Base-by-base conservation (phyloP, 805 yeast genomes). In the Komagataella ulmi region DNA sequence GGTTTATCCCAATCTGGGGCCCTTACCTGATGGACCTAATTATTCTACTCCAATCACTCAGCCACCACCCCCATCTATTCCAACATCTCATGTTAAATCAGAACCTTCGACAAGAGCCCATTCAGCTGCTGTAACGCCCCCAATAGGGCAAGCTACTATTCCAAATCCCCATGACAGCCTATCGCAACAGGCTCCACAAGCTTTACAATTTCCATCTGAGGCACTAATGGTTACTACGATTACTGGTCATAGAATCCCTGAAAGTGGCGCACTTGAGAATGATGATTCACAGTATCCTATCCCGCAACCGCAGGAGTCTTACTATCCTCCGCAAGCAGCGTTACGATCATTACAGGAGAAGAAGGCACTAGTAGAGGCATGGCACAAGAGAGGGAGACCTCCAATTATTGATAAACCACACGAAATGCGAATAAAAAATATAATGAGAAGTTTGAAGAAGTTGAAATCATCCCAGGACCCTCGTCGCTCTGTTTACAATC, bases 401-500 rank as follows among this genome's bases (percentile, higher is more conserved):
- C 96, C 96, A 2, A 84, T 88, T 52, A 88, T 88, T 49, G 96
- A 87, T 64, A 84, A 81, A 62, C 95, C 96, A 5, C 90, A 85
- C 65, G 97, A 93, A 66, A 88, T 88, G 61, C 75, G 97, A 56
- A 89, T 91, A 66, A 90, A 91, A 65, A 81, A 88, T 57, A 82
- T 93, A 44, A 69, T 93, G 72, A 80, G 95, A 63, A 81, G 79
- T 49, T 72, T 93, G 61, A 86, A 89, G 61, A 86, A 86, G 61
- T 82, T 85, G 54, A 76, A 79, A 47, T 81, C 76, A 58, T 71
- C 72, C 1, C 64, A 65, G 47, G 70, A 70, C 47, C 73, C 73
- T 10, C 74, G 72, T 48, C 69, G 74, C 21, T 69, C 76, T 43
- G 67, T 86, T 46, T 76, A 82, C n/a, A 61, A 72, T 17, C 77